Percentiles rank a stretch among this genome's conserved stretches.
phyloP scores from a whole-genome alignment of 2,329 filamentous ascomycete genomes.

The Talaromyces sp. region DNA sequence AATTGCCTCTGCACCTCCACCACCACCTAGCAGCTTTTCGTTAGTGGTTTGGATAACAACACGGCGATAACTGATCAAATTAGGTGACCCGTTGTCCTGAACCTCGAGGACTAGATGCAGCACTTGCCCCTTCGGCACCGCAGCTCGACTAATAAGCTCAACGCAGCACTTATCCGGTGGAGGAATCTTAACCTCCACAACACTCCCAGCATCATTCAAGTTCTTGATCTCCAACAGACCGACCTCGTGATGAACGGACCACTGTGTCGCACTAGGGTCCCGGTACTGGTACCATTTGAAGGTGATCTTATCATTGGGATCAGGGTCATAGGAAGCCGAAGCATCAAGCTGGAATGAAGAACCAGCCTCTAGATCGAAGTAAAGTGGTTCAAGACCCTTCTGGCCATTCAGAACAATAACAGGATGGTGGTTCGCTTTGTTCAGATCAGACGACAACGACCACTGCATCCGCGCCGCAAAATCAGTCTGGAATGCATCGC shows the following conservation, averaged over 20 bases:
- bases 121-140: constrained; percentile 17
- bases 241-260: constrained; percentile 18
- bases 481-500: constrained; percentile 55
- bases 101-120: constrained; percentile 27
- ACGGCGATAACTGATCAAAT: constrained; percentile 25
- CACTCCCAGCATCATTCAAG: constrained; percentile 11
- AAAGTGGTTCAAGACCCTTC: constrained; percentile 13
- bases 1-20: constrained; percentile 12
- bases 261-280: constrained; percentile 23
- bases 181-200: constrained; percentile 21
- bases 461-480: constrained; percentile 54
- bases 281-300: constrained; percentile 30
- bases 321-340: constrained; percentile 24
- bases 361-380: constrained; percentile 18
- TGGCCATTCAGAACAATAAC: constrained; percentile 22
- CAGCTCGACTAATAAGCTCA: constrained; percentile 17
- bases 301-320: constrained; percentile 21
- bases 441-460: constrained; percentile 36
- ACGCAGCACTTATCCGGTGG: constrained; percentile 22
- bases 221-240: constrained; percentile 15
- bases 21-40: constrained; percentile 10
- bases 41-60: constrained; percentile 27
- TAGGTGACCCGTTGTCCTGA: constrained; percentile 20
- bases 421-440: constrained; percentile 28
- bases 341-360: constrained; percentile 25